Evolutionary conservation across 805 yeast species (phyloP), one percentile per base, ranked within the genome.

Genomic region (Danielia oregonensis): DNA sequence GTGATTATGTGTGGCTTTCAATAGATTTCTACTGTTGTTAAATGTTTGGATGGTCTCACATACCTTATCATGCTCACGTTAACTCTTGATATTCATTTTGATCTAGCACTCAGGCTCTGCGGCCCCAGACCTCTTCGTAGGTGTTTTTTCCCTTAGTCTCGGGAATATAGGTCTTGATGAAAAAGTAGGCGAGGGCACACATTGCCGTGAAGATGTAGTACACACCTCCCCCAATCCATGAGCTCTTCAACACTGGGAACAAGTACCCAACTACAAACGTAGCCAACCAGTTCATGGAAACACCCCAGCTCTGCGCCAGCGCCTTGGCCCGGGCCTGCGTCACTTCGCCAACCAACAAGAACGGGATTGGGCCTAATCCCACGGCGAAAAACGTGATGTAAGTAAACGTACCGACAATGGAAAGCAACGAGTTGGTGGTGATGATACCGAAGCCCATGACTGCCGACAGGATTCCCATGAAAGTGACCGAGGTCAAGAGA

Each of bases 331-430:
- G 77, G 2, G 73, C 63, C 40, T 88, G 94, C 0, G 95, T 82
- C n/a, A 91, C 79, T 55, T 93, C 97, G 5, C 95, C 77, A 8
- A 91, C 81, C 33, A 89, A 61, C 46, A 91, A 63, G 62, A 93
- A 91, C 26, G 98, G 98, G 35, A 93, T 88, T 5, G 98, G 98
- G 0, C 98, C 98, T 42, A 88, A 57, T 0, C 98, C 98, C 22
- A 84, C 64, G 0, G 97, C 97, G 65, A 91, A 93, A 17, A 87
- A 75, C 1, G 83, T 78, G 31, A 91, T 88, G 54, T 87, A 89
- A 1, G 72, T 52, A 35, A 86, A 74, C 0, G 88, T 81, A 8
- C 88, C 79, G 1, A 72, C 32, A 1, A 83, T 78, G 1, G 89
- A 71, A 10, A 81, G 40, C 0, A 60, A 21, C 0, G 84, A 66